Evolutionary conservation across 192 early-diverging fungal genomes (phyloP).

Genomic region (Coemansia sp.): DNA sequence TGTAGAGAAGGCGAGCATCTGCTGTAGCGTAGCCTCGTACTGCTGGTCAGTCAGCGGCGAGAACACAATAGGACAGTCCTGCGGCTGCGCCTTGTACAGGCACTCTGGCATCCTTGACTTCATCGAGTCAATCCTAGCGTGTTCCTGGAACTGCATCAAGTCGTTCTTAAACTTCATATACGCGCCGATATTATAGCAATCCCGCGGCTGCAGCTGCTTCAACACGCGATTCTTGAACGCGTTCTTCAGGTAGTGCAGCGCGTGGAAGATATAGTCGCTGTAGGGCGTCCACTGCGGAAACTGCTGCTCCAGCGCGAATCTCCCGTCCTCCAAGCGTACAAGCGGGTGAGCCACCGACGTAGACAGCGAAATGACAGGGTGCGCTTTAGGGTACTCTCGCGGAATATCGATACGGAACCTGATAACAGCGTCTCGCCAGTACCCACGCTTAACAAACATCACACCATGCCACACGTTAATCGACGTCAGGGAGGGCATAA

Average conservation of each 20-base stretch:
- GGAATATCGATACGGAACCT: slow-evolving; percentile 84
- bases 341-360: slow-evolving; percentile 85
- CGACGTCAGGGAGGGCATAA: slow-evolving; percentile 64
- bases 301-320: slow-evolving; percentile 70
- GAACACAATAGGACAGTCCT: slow-evolving; percentile 51
- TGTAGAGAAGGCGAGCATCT: slow-evolving; percentile 15
- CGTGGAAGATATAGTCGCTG: slow-evolving; percentile 79
- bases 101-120: slow-evolving; percentile 34
- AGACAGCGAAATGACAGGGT: slow-evolving; percentile 69
- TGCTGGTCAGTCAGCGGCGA: slow-evolving; percentile 41
- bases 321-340: slow-evolving; percentile 63
- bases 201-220: slow-evolving; percentile 45
- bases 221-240: slow-evolving; percentile 79
- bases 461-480: slow-evolving; percentile 79
- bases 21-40: slow-evolving; percentile 31
- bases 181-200: slow-evolving; percentile 48
- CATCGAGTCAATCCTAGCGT: slow-evolving; percentile 37
- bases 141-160: slow-evolving; percentile 41
- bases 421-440: slow-evolving; percentile 85
- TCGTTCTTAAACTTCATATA: slow-evolving; percentile 52
- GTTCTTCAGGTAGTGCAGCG: slow-evolving; percentile 86
- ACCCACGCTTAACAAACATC: slow-evolving; percentile 86
- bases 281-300: slow-evolving; percentile 81
- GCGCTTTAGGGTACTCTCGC: slow-evolving; percentile 69
- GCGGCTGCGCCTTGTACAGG: slow-evolving; percentile 33